Evolutionary conservation across 306 rosid species (phyloP).

Genomic region (Sechiopsis laciniata): DNA sequence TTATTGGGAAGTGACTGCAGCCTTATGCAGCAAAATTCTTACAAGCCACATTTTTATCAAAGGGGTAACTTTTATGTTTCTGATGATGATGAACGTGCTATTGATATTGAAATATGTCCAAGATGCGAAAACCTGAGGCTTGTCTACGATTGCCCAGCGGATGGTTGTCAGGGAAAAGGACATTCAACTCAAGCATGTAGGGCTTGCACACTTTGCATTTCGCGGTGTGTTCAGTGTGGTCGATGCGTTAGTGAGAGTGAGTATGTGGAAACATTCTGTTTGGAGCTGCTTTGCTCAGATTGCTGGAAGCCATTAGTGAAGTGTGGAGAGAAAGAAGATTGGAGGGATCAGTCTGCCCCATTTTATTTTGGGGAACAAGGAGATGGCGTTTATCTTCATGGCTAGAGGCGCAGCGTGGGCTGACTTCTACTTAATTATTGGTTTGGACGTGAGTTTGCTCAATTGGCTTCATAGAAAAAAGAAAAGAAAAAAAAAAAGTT

Average conservation of each 20-base stretch:
- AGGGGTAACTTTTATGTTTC: slow-evolving; percentile 61
- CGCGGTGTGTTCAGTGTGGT: slow-evolving; percentile 78
- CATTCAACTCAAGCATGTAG: slow-evolving; percentile 50
- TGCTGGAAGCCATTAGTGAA: slow-evolving; percentile 43
- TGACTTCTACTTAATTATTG: slow-evolving; percentile 2
- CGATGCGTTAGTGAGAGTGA: slow-evolving; percentile 67
- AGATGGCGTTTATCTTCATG: slow-evolving; percentile 37
- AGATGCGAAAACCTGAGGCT: slow-evolving; percentile 73
- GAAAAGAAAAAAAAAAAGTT: not conserved
- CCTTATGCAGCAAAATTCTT: slow-evolving; percentile 36
- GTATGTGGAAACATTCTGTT: slow-evolving; percentile 79
- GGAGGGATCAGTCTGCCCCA: slow-evolving; percentile 6
- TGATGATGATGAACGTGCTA: slow-evolving; percentile 53
- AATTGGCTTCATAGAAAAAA: not conserved
- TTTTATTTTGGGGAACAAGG: slow-evolving; percentile 30
- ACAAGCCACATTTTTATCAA: slow-evolving; percentile 55
- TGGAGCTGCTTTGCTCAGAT: slow-evolving; percentile 66
- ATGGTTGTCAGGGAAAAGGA: slow-evolving; percentile 52
- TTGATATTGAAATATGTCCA: slow-evolving; percentile 79
- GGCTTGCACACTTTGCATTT: slow-evolving; percentile 75
- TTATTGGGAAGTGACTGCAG: slow-evolving; percentile 41
- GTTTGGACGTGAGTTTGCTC: slow-evolving; percentile 5
- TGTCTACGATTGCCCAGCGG: slow-evolving; percentile 75
- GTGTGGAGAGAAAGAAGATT: slow-evolving; percentile 35
- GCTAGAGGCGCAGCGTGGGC: slow-evolving; percentile 5